Conservation (phyloP, 805 yeast genomes). For the Blastobotrys chiropterorum region DNA sequence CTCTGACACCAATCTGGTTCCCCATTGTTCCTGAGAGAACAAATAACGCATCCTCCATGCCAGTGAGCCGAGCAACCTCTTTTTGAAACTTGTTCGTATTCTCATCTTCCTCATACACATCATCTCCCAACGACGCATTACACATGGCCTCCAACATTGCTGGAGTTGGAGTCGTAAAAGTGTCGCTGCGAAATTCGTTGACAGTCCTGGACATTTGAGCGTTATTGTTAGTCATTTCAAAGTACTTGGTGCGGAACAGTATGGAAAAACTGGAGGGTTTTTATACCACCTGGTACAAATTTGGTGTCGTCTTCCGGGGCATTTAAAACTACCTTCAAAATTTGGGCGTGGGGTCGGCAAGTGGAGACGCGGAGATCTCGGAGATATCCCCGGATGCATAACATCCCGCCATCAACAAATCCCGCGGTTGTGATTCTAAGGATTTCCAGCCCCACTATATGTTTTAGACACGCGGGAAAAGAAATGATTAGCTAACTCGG, state of each 20-base stretch:
- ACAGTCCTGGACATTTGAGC: constrained; percentile 2
- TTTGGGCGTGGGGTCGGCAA: background rate
- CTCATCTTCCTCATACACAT: constrained; percentile 76
- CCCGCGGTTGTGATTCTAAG: too few species aligned
- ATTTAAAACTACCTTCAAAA: background rate
- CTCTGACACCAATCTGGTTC: constrained; percentile 78
- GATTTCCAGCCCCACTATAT: background rate
- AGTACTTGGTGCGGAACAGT: background rate
- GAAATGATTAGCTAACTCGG: too few species aligned
- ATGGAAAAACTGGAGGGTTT: too few species aligned
- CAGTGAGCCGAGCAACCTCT: constrained; percentile 59
- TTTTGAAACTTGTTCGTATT: constrained; percentile 60
- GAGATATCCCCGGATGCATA: too few species aligned
- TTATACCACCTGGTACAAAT: too few species aligned
- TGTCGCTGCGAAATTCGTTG: constrained; percentile 47
- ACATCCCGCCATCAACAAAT: too few species aligned
- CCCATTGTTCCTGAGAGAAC: constrained; percentile 87
- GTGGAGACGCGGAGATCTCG: too few species aligned
- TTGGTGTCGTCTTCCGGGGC: background rate
- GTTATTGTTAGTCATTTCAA: background rate
- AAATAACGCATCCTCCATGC: constrained; percentile 74
- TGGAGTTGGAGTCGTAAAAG: constrained; percentile 79
- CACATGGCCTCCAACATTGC: constrained; percentile 59
- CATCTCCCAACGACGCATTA: constrained; percentile 64
- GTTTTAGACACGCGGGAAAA: background rate